These are phyloP conservation scores for Mycena vitilis DNA, from an alignment of 768 basidiomycete genomes.

Conservation along the genomic window DNA sequence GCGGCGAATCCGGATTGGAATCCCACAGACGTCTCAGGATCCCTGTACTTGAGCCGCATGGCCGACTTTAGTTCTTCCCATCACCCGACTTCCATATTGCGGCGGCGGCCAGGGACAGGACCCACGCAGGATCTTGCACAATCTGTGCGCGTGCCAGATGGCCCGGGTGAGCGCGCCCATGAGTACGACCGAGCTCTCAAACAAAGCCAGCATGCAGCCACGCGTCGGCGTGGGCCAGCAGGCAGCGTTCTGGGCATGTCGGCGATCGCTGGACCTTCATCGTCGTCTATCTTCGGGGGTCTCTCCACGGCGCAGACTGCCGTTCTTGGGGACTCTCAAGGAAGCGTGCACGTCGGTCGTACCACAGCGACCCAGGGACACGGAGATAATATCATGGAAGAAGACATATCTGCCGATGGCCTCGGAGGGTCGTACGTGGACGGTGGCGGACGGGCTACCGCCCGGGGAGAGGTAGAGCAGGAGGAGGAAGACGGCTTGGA, in stretches of 20 bases:
- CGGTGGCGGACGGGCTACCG: slow-evolving; percentile 57
- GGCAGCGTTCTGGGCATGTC: slow-evolving; percentile 64
- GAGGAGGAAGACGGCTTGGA: slow-evolving; percentile 75
- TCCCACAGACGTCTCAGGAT: slow-evolving; percentile 90
- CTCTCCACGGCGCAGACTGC: slow-evolving; percentile 74
- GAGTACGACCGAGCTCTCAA: slow-evolving; percentile 81
- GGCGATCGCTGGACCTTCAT: slow-evolving; percentile 53
- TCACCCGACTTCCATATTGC: slow-evolving; percentile 53
- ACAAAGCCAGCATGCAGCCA: slow-evolving; percentile 72
- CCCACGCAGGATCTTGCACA: slow-evolving; percentile 31
- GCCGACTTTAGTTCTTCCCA: slow-evolving; percentile 69
- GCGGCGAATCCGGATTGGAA: slow-evolving; percentile 97
- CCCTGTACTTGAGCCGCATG: slow-evolving; percentile 89
- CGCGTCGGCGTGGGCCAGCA: slow-evolving; percentile 57
- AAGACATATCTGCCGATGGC: slow-evolving; percentile 63
- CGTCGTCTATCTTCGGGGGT: slow-evolving; percentile 61
- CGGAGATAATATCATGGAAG: slow-evolving; percentile 48
- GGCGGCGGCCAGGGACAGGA: slow-evolving; percentile 38
- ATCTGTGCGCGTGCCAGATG: slow-evolving; percentile 48
- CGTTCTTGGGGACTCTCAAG: slow-evolving; percentile 81
- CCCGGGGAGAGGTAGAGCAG: slow-evolving; percentile 57
- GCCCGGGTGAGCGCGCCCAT: slow-evolving; percentile 65
- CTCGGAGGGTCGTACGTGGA: slow-evolving; percentile 85
- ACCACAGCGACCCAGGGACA: slow-evolving; percentile 28
- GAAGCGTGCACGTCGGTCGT: slow-evolving; percentile 52